Evolutionary conservation across 371 early-diverging fungal species (phyloP), one percentile per base, ranked within the genome.

Genomic region (Basidiobolus heterosporus): DNA sequence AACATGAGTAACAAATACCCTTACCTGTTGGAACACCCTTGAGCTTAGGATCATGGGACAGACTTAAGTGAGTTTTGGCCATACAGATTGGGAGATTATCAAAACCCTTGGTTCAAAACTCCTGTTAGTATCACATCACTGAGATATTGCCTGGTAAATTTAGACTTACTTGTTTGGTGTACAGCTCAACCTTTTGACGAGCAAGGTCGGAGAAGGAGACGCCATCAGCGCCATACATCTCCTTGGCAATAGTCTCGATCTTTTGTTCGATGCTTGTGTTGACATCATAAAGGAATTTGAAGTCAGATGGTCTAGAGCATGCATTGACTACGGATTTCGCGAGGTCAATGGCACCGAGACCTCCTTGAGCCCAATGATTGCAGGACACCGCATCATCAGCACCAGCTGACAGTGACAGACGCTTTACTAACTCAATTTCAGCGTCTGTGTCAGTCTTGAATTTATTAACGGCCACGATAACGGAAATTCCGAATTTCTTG

Each of bases 41-140:
- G 44, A 84, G 67, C 24, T 72, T 77, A 6, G 92, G 85, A 54
- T 93, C 87, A 46, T 88, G 88, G 37, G 89, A 86, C 51, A 96
- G 74, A 42, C 79, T 78, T 56, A 87, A 73, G 58, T 93, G 94
- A 5, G 96, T 96, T 75, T 96, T 96, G 50, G 96, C 94, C 96
- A 96, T 93, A 65, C 96, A 96, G 45, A 96, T 87, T 1, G 94
- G 94, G 53, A 93, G 62, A 14, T 78, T 60, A 35, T 59, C 72
- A 65, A 87, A 92, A 19, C 91, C 91, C 69, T 74, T 53, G 13
- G 18, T 9, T 3, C 22, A 30, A 30, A 9, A n/a, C n/a, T n/a
- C n/a, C n/a, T n/a, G n/a, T n/a, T n/a, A n/a, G n/a, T n/a, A n/a
- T n/a, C n/a, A n/a, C n/a, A n/a, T n/a, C n/a, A n/a, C 37, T 18